Base-by-base conservation (phyloP, 768 basidiomycete genomes). In the Rhodotorula babjevae region DNA sequence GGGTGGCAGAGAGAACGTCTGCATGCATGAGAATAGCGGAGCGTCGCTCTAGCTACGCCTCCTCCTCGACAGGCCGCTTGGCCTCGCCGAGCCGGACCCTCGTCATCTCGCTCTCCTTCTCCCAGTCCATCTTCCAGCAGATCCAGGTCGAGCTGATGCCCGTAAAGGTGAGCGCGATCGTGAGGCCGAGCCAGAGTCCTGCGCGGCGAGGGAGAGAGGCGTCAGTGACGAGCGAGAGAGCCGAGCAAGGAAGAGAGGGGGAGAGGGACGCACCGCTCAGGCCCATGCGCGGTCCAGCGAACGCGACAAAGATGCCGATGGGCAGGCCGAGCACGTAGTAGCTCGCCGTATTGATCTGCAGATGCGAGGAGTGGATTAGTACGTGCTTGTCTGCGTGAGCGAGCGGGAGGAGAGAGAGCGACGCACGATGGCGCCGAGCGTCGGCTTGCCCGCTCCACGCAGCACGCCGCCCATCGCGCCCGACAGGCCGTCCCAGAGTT, bases 391-490 rank as follows among this genome's bases (percentile, higher is more conserved):
- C 25, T 3, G 47, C 23, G 27, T 19, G 25, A 36, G 36, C 8
- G 36, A 59, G 53, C 4, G 65, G 58, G 29, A 67, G 12, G 55
- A 8, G 27, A 55, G 58, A 40, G 58, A 3, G 58, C 7, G 31
- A 44, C 77, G 80, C n/a, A 47, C 60, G 44, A 61, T 61, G 2
- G 60, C 60, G 3, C 60, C 60, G 8, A 61, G 23, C 64, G 83
- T 87, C 81, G 90, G 90, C 80, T 89, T 90, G 31, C 93, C 93
- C 52, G 87, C 83, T 0, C 93, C 89, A 57, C 95, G 85, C 65
- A 98, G 84, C 71, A 96, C 86, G 6, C 93, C 93, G 14, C 84
- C 85, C 0, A 87, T 84, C 11, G 93, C 86, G 0, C 85, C 87
- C 49, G 65, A 69, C 44, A 87, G 83, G 1, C 89, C 91, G 77